Base-by-base conservation (phyloP, 805 yeast species). In the Candida xiaguanensis region DNA sequence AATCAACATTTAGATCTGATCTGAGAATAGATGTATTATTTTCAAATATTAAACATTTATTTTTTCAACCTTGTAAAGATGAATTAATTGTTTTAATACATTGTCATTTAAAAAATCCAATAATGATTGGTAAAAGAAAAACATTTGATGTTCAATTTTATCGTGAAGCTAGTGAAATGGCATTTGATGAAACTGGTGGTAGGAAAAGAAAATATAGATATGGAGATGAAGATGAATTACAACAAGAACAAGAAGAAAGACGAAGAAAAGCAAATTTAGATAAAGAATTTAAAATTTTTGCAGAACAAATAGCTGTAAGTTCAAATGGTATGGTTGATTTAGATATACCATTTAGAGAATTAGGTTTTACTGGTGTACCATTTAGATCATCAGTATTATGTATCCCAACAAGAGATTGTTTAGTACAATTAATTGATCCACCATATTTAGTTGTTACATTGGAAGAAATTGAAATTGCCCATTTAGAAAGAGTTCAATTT, bases 171-270 rank as follows among this genome's bases (percentile, higher is more conserved):
- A 81, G 95, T 22, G 99, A 93, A 58, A 85, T 89, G 74, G 81
- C 95, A 3, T 89, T 89, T 53, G 99, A 93, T 63, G 99, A 93
- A 65, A 93, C 99, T 14, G 96, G 97, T 48, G 90, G 88, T 44
- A 82, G 96, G 46, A 83, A 87, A 67, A 80, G 97, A 62, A 77
- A 76, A 48, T 83, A 82, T 61, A 67, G 93, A 55, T 93, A 93
- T 58, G 99, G 99, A 34, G 99, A 93, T 60, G 99, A 93, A 62
- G 99, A 93, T 62, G 99, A 93, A 66, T 72, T 93, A 48, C 98
- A 93, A 64, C 97, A 91, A 64, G 99, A 93, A 67, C 97, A 91
- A 65, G 98, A 93, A 62, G 99, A 93, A 67, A 82, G 97, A 68
- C 77, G 91, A 63, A 78, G 96, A 65, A 85, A 95, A 53, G 85